A percentile compares a stretch with the other conserved stretches of the same genome.
Conservation (phyloP, 164 flowering plant genomes). For the Chloranthus sessilifolius region DNA sequence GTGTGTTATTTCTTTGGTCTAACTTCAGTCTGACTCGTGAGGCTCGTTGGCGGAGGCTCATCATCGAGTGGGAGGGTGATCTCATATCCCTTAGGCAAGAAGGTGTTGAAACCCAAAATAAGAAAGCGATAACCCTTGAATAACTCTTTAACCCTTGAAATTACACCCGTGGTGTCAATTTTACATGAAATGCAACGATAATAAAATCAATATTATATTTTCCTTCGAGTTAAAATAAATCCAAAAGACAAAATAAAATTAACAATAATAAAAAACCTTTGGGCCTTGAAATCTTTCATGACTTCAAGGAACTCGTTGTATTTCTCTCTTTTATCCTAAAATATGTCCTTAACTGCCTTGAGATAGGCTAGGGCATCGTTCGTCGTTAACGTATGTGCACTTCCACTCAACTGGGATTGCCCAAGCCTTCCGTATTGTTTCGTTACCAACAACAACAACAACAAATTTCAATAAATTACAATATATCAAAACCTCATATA, state of each 20-base stretch:
- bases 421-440: slow-evolving; percentile 53
- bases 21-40: too few species aligned
- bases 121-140: slow-evolving; percentile 74
- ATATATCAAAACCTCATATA: too few species aligned
- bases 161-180: slow-evolving; percentile 69
- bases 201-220: not conserved
- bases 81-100: slow-evolving; percentile 88
- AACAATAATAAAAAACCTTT: too few species aligned
- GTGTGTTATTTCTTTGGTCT: too few species aligned
- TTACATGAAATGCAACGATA: slow-evolving; percentile 30
- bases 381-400: slow-evolving; percentile 59
- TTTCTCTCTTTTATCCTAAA: slow-evolving; percentile 63
- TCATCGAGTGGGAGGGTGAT: slow-evolving; percentile 74
- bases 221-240: too few species aligned
- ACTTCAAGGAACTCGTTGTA: slow-evolving; percentile 87
- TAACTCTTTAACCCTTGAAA: slow-evolving; percentile 72
- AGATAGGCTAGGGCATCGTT: slow-evolving; percentile 84
- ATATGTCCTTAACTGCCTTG: slow-evolving; percentile 72
- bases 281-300: slow-evolving; percentile 89
- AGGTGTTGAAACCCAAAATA: slow-evolving; percentile 90
- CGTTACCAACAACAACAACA: too few species aligned
- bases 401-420: slow-evolving; percentile 43
- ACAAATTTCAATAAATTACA: too few species aligned
- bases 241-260: too few species aligned
- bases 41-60: slow-evolving; percentile 59